Evolutionary conservation across 1,284 basidiomycete species (phyloP), one percentile per base, ranked within the genome.

Genomic region (Ceratobasidium sp.): DNA sequence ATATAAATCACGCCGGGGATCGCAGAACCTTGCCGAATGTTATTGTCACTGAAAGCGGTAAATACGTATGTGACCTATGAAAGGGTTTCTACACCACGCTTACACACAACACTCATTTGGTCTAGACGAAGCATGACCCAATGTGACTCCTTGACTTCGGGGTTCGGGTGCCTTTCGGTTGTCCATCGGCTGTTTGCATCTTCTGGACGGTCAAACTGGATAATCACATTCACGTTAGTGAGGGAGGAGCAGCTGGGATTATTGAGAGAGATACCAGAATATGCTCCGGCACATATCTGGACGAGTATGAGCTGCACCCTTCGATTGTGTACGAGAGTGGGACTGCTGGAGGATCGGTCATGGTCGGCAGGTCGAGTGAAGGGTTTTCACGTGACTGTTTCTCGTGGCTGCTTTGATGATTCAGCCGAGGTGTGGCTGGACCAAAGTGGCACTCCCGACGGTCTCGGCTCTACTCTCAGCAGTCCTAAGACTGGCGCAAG

Each of bases 1-100:
- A 53, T 6, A 26, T 48, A 46, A 50, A 9, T 61, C 41, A 23
- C 8, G 45, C 10, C 23, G 23, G 18, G 6, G 21, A 59, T 23
- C 4, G 57, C 74, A 85, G 76, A 77, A 91, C 91, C 85, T 92
- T 93, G 77, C 92, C 91, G 79, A 93, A 92, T 2, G 87, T 91
- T 74, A 92, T 87, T 71, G 81, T 87, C 77, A 87, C 91, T 92
- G 65, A 34, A 48, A 1, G 36, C 21, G 9, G 34, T 1, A 23
- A 32, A n/a, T 14, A 48, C 1, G n/a, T 39, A 16, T 53, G 28
- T 3, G 26, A 28, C 21, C 9, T 16, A 14, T 23, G 10, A 18
- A 41, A 26, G 18, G 21, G 52, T 16, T 23, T 45, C 10, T 48
- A 32, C 34, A 18, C 14, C n/a, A 72, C 74, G 30, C 58, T n/a